Evolutionary conservation across 441 rosid species (phyloP).

Genomic region (Adansonia rubrostipa): DNA sequence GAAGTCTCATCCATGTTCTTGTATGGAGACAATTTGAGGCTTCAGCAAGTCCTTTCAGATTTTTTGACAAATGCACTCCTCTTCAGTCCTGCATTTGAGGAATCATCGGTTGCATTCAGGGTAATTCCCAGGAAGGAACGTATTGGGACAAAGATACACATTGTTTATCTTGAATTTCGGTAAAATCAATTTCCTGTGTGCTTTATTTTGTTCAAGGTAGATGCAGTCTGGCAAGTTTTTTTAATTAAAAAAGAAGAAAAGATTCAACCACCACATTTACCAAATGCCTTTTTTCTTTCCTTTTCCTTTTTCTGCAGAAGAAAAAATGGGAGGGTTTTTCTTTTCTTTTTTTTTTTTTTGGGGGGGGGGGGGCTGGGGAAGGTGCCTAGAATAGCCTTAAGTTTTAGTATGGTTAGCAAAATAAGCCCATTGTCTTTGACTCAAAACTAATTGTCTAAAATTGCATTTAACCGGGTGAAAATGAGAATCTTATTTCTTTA

Average conservation of each 20-base stretch:
- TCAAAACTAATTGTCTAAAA: not conserved
- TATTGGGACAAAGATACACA: slow-evolving; percentile 61
- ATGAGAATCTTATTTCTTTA: not conserved
- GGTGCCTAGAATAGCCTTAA: not conserved
- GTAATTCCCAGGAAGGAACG: slow-evolving; percentile 52
- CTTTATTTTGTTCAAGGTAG: slow-evolving; percentile 11
- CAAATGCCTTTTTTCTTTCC: not conserved
- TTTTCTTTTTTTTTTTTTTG: too few species aligned
- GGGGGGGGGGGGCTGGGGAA: not conserved
- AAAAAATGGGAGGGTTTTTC: not conserved
- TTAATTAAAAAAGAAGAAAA: slow-evolving; percentile 1
- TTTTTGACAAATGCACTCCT: slow-evolving; percentile 56
- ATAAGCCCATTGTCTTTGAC: not conserved
- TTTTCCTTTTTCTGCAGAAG: not conserved
- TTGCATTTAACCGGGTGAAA: not conserved
- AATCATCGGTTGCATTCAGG: slow-evolving; percentile 55
- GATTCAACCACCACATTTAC: not conserved
- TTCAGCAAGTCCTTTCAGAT: slow-evolving; percentile 82
- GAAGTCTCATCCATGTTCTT: slow-evolving; percentile 57
- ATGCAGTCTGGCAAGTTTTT: slow-evolving; percentile 2
- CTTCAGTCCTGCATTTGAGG: slow-evolving; percentile 64
- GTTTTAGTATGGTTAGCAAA: not conserved
- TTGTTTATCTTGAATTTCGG: slow-evolving; percentile 78
- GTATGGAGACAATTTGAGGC: slow-evolving; percentile 75
- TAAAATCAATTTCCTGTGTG: slow-evolving; percentile 30